phyloP scores from a whole-genome alignment of 345 rosid species.

The Eucalyptus rudis region DNA sequence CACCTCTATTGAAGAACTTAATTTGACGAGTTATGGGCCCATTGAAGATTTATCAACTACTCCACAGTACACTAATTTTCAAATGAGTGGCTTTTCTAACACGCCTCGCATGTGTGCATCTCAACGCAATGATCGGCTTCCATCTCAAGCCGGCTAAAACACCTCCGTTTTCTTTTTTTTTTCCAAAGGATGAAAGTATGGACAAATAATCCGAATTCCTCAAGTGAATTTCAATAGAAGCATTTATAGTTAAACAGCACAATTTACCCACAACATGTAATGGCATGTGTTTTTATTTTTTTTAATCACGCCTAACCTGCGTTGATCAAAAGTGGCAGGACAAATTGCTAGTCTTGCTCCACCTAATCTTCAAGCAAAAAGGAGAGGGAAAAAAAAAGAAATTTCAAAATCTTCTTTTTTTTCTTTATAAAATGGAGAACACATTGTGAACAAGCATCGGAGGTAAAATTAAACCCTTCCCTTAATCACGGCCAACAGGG shows the following conservation, averaged over 20 bases:
- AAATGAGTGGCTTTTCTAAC: neutral
- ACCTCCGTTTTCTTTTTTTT: neutral
- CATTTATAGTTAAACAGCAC: neutral
- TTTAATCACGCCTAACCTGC: neutral
- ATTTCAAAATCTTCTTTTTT: neutral
- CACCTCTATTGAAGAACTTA: neutral
- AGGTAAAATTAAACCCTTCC: neutral
- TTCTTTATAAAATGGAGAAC: neutral
- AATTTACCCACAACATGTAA: neutral
- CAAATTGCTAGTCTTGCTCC: neutral
- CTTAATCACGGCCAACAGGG: neutral
- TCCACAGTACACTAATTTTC: neutral
- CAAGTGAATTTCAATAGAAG: neutral
- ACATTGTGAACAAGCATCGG: neutral
- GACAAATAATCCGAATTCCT: neutral
- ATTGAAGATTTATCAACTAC: neutral
- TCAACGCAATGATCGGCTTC: neutral
- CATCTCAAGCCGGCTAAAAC: neutral
- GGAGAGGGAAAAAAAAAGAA: no score
- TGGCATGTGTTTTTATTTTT: neutral
- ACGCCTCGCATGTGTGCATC: neutral
- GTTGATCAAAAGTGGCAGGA: neutral
- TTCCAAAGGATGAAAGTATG: neutral
- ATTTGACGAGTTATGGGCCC: rapidly evolving
- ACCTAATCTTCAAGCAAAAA: neutral